A percentile compares a stretch with the other conserved stretches of the same genome.
These are phyloP conservation scores for Linum usitatissimum DNA, from an alignment of 345 rosid species.

Conservation along the genomic window DNA sequence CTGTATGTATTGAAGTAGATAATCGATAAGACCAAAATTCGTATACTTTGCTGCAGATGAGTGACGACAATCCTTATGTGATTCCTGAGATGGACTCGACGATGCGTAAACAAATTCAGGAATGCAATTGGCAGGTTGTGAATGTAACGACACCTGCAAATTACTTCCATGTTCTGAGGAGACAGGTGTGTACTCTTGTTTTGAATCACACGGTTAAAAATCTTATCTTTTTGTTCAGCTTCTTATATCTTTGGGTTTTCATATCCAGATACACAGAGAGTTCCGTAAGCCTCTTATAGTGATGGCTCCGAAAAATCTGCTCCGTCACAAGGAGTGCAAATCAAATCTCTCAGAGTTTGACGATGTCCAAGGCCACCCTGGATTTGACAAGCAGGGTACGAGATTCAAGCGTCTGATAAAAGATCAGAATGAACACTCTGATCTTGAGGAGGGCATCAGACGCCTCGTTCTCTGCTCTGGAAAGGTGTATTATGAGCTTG, in stretches of 20 bases:
- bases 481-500: conserved; percentile 69
- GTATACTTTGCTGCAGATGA: conserved; percentile 40
- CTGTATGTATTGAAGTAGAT: background rate
- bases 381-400: conserved; percentile 94
- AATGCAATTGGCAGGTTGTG: conserved; percentile 82
- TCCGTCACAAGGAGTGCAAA: conserved; percentile 85
- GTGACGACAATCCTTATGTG: conserved; percentile 67
- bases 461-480: conserved; percentile 91
- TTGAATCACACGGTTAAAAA: background rate
- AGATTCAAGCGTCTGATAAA: conserved; percentile 84
- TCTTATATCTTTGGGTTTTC: background rate
- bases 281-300: conserved; percentile 87
- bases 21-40: background rate
- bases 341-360: conserved; percentile 91
- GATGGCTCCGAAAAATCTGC: conserved; percentile 85
- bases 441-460: conserved; percentile 74
- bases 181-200: conserved; percentile 38
- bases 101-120: conserved; percentile 67
- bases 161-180: conserved; percentile 72
- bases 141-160: conserved; percentile 85
- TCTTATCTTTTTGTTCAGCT: background rate
- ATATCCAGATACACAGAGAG: conserved; percentile 58
- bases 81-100: conserved; percentile 82
- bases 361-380: conserved; percentile 90
- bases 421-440: conserved; percentile 73